phyloP scores from a whole-genome alignment of 805 yeast species.

The Pichia paraexigua region DNA sequence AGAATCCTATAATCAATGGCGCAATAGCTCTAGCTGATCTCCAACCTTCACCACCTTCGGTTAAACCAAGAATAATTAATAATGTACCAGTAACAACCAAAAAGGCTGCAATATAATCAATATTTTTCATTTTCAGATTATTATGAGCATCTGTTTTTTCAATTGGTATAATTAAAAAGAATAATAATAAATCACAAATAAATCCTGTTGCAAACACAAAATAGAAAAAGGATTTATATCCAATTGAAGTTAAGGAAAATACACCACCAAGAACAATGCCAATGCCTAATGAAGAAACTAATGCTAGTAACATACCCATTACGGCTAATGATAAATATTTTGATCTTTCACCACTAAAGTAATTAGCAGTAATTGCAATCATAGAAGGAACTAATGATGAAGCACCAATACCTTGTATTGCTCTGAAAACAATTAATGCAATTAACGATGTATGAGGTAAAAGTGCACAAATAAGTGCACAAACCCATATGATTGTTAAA shows the following conservation, averaged over 20 bases:
- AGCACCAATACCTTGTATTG: slow-evolving; percentile 38
- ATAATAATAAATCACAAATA: too few species aligned
- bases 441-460: slow-evolving; percentile 27
- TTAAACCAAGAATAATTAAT: slow-evolving; percentile 35
- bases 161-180: slow-evolving; percentile 24
- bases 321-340: slow-evolving; percentile 11
- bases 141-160: slow-evolving; percentile 21
- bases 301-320: slow-evolving; percentile 13
- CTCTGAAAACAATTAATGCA: slow-evolving; percentile 35
- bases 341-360: slow-evolving; percentile 15
- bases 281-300: slow-evolving; percentile 25
- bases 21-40: slow-evolving; percentile 34
- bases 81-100: slow-evolving; percentile 30
- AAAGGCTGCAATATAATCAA: slow-evolving; percentile 31
- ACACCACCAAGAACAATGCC: slow-evolving; percentile 40
- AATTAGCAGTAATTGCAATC: slow-evolving; percentile 18
- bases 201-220: slow-evolving; percentile 28
- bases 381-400: slow-evolving; percentile 32
- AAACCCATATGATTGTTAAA: slow-evolving; percentile 11
- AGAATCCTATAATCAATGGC: slow-evolving; percentile 32
- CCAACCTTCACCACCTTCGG: slow-evolving; percentile 40
- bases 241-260: slow-evolving; percentile 29
- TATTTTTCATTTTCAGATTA: slow-evolving; percentile 16
- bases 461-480: slow-evolving; percentile 29
- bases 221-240: slow-evolving; percentile 34